Base-by-base conservation (phyloP, 257 asterid genomes). In the Eustoma russellianum region DNA sequence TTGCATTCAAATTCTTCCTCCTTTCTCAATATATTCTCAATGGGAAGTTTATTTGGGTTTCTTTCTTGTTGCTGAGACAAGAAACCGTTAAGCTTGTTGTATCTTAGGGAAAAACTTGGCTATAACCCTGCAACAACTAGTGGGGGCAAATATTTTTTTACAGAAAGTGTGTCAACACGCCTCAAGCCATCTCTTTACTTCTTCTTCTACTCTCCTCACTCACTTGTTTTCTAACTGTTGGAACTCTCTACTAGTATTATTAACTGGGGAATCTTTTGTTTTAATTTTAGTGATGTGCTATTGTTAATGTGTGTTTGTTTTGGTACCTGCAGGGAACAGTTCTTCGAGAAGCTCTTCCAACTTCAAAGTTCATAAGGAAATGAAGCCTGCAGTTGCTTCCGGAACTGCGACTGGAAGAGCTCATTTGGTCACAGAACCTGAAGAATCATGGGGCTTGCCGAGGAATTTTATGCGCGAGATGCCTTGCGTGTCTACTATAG, bases 401-500 rank as follows among this genome's bases (percentile, higher is more conserved):
- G 53, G 52, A 53, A 13, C 66, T 6, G 28, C 67, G 13, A 53
- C 11, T 1, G 66, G 53, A 54, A 62, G 52, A 46, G 63, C 53
- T 19, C 33, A 63, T 3, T 57, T 60, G 2, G 16, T 17, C 30
- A 15, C 33, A 33, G 60, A 56, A 54, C 53, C 62, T 24, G 47
- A 18, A 46, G 60, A 55, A 28, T 45, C 66, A 3, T 69, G 56
- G 56, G 55, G 58, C 24, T 9, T 41, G 41, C 38, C 55, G 2
- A 76, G 66, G 75, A 65, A 70, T 5, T 46, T 66, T 10, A 70
- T 76, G 85, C 53, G 61, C 1, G 81, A 81, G 17, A 86, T 90
- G 93, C 96, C 96, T 0, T 70, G 55, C 5, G 96, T 86, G 13
- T 65, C 79, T 13, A 83, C 96, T 5, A 78, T 44, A 13, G 82